Conservation (phyloP, 805 yeast genomes). For the Zygosaccharomyces rouxii region DNA sequence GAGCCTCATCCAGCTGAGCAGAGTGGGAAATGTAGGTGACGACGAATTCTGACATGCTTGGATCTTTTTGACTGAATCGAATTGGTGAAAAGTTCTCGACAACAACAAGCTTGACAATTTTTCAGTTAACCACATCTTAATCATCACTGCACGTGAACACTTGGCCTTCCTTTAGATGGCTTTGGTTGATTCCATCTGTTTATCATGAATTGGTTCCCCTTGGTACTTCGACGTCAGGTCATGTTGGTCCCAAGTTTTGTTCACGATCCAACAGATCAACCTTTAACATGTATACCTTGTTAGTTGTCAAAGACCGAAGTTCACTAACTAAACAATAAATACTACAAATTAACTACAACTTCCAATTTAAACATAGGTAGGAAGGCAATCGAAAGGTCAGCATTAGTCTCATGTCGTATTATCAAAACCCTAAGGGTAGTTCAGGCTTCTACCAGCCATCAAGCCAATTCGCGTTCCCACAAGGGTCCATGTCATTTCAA, state of each 20-base stretch:
- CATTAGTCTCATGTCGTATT: conserved; percentile 14
- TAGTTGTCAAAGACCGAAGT: not conserved
- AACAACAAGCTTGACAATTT: not conserved
- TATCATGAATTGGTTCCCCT: too few relatives aligned
- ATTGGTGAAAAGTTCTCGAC: not conserved
- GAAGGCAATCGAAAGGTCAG: not conserved
- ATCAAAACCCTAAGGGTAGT: conserved; percentile 10
- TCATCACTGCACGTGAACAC: not conserved
- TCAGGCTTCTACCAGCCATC: conserved; percentile 27
- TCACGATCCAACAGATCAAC: not conserved
- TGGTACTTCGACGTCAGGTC: too few relatives aligned
- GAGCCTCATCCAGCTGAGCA: not conserved
- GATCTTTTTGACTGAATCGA: not conserved
- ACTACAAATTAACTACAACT: not conserved
- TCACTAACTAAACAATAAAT: not conserved
- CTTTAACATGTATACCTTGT: not conserved
- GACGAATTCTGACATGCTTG: not conserved
- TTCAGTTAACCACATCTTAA: not conserved
- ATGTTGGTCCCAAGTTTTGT: too few relatives aligned
- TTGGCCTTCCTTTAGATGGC: too few relatives aligned
- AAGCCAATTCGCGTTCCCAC: conserved; percentile 30
- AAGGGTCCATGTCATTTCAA: conserved; percentile 37
- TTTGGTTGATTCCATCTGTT: too few relatives aligned
- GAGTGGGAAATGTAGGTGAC: conserved; percentile 1
- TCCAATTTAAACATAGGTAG: not conserved